Evolutionary conservation across 257 asterid genomes (phyloP), one percentile per base, ranked within the genome.

Genomic region (Thymus quinquecostatus): DNA sequence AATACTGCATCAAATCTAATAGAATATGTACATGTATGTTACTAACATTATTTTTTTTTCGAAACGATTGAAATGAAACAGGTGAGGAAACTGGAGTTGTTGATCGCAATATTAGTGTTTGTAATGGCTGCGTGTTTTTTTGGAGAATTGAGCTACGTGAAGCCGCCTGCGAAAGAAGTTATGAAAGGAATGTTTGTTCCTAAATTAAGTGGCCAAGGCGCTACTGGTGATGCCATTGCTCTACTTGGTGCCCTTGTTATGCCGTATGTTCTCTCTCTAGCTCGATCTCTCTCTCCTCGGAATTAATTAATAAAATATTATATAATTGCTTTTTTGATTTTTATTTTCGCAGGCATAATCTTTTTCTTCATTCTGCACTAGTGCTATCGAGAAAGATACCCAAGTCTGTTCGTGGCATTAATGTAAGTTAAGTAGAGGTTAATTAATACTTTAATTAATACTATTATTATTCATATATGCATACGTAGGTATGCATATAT

Each of bases 61-160:
- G 1, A 34, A 34, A 60, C n/a, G n/a, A 49, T 49, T 29, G 13
- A 50, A 34, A 66, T 21, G 36, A 38, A 30, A 14, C 4, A 92
- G 98, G 96, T 86, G 71, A 77, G 98, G 73, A 93, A 93, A 80
- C 83, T 93, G 56, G 98, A 93, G 64, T 9, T 91, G 49, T 54
- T 93, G 71, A 92, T 93, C 53, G 83, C 98, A 10, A 59, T 83
- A 33, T 70, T 93, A 60, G 98, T 93, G 1, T 93, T 93, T 32
- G 65, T 88, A 5, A 85, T 93, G 96, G 98, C 98, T 0, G 98
- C 86, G 1, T 93, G 98, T 61, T 93, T 91, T 45, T 93, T 93
- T 2, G 97, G 96, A 11, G 98, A 93, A 73, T 11, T 93, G 68
- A 82, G 91, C 53, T 89, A 83, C 30, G 97, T 93, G 2, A 87